A percentile compares a stretch with the other conserved stretches of the same genome.
Conservation (phyloP, 179 eudicot species). For the Heliamphora pulchella region DNA sequence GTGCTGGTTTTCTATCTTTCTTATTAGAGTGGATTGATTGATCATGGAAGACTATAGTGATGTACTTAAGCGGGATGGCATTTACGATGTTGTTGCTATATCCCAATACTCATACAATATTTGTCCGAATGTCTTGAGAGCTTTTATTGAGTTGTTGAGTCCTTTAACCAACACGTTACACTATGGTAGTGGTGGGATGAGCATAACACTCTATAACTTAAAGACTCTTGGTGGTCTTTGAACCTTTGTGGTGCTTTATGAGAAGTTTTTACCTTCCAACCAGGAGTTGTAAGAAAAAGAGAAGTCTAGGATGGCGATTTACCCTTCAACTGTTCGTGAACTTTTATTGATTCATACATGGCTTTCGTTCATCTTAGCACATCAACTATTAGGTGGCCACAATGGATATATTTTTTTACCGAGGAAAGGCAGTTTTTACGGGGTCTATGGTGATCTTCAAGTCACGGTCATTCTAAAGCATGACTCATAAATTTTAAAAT, state of each 20-base stretch:
- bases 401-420: not conserved
- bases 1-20: not conserved
- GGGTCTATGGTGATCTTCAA: too few relatives aligned
- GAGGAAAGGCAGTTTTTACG: not conserved
- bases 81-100: not conserved
- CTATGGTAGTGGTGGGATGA: not conserved
- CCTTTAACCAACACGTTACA: not conserved
- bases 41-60: not conserved
- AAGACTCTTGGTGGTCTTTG: not conserved
- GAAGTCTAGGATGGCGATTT: not conserved
- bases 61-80: not conserved
- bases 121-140: not conserved
- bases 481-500: too few relatives aligned
- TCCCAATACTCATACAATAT: not conserved
- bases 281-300: not conserved
- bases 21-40: not conserved
- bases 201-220: not conserved
- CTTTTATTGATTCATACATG: not conserved
- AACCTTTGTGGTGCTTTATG: not conserved
- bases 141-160: not conserved
- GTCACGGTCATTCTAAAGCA: too few relatives aligned
- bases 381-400: not conserved
- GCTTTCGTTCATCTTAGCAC: not conserved
- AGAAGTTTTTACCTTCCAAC: not conserved
- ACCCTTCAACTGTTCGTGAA: not conserved